Evolutionary conservation across 78 protist genomes (phyloP).

Genomic region (Pirum gemmata): DNA sequence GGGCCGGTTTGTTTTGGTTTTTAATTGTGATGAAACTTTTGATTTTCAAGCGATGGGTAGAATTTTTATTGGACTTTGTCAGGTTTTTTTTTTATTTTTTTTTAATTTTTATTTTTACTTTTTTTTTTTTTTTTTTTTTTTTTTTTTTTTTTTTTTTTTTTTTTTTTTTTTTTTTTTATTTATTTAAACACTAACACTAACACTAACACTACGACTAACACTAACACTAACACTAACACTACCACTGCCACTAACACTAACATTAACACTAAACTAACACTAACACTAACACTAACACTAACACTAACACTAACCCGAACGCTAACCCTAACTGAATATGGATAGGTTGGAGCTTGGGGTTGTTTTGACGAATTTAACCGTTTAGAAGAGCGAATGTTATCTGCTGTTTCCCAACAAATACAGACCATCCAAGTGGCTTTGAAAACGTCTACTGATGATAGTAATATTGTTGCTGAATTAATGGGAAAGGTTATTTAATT

Average conservation of each 20-base stretch:
- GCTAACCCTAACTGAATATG: too few relatives aligned
- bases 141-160: too few relatives aligned
- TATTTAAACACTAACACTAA: too few relatives aligned
- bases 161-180: too few relatives aligned
- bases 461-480: neutral
- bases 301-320: too few relatives aligned
- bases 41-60: conserved; percentile 92
- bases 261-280: too few relatives aligned
- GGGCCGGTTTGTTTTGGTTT: conserved; percentile 86
- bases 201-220: too few relatives aligned
- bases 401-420: conserved; percentile 97
- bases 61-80: conserved; percentile 94
- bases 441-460: conserved; percentile 49
- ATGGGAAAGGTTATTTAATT: neutral
- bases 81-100: conserved; percentile 27
- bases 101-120: too few relatives aligned
- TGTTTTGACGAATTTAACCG: conserved; percentile 99
- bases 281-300: too few relatives aligned
- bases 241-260: too few relatives aligned
- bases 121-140: too few relatives aligned
- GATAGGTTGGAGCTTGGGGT: conserved; percentile 92
- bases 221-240: too few relatives aligned
- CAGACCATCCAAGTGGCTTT: conserved; percentile 87
- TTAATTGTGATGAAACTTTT: conserved; percentile 93
- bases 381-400: conserved; percentile 93